phyloP scores from a whole-genome alignment of 768 basidiomycete species.

The Albatrellus ellisii region DNA sequence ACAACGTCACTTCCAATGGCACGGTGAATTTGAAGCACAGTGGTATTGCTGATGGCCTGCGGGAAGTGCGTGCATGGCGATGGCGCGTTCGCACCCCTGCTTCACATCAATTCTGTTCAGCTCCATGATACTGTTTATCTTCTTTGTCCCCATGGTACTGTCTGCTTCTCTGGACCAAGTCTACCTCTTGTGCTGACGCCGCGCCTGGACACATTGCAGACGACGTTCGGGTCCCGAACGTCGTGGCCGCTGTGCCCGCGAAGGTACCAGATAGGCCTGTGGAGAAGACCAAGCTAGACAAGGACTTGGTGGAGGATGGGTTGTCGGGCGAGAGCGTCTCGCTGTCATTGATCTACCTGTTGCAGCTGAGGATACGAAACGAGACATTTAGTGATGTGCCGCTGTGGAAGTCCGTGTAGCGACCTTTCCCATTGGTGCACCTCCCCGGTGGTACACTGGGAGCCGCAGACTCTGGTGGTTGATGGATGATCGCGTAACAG shows the following conservation, averaged over 20 bases:
- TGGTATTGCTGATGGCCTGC: conserved; percentile 27
- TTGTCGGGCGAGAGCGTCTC: neutral
- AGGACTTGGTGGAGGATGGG: conserved; percentile 9
- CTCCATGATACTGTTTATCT: conserved; percentile 24
- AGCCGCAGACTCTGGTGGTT: neutral
- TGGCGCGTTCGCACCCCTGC: neutral
- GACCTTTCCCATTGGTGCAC: conserved; percentile 30
- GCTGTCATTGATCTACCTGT: conserved; percentile 19
- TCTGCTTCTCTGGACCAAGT: neutral
- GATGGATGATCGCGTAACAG: conserved; percentile 6
- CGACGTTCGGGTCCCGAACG: conserved; percentile 18
- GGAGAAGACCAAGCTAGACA: conserved; percentile 8
- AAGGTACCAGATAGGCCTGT: neutral
- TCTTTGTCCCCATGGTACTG: conserved; percentile 30
- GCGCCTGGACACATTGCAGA: conserved; percentile 21
- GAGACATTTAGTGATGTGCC: conserved; percentile 25
- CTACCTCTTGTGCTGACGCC: neutral
- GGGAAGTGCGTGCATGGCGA: conserved; percentile 17
- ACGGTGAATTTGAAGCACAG: conserved; percentile 24
- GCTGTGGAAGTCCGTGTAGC: conserved; percentile 24
- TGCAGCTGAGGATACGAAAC: conserved; percentile 24
- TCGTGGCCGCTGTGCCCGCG: neutral
- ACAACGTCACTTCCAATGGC: conserved; percentile 22
- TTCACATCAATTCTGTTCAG: conserved; percentile 18
- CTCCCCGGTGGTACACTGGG: conserved; percentile 26